These are phyloP conservation scores for Diaporthe ilicicola DNA, from an alignment of 2,329 filamentous ascomycete genomes.

Conservation along the genomic window DNA sequence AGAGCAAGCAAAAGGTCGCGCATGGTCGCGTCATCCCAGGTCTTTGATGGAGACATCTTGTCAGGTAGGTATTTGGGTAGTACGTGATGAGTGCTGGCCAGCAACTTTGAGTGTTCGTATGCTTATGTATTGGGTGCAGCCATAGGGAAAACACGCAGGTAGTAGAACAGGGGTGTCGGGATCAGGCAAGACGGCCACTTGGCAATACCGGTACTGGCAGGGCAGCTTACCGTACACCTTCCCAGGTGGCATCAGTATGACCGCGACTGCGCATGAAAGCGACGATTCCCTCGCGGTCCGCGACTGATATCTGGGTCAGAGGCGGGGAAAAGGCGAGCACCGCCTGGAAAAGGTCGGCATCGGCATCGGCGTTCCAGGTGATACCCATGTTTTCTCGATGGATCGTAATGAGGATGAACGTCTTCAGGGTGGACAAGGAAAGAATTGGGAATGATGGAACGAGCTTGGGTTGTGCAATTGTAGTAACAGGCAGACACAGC, in stretches of 20 bases:
- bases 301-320: neutral
- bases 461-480: neutral
- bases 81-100: too few relatives aligned
- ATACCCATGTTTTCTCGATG: slow-evolving; percentile 38
- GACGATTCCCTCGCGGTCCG: slow-evolving; percentile 34
- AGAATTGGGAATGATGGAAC: neutral
- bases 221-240: slow-evolving; percentile 37
- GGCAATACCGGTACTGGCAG: neutral
- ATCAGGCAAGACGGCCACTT: neutral
- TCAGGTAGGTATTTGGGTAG: neutral
- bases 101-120: too few relatives aligned
- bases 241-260: slow-evolving; percentile 36
- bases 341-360: slow-evolving; percentile 40
- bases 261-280: slow-evolving; percentile 34
- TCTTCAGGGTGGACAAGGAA: too few relatives aligned
- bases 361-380: slow-evolving; percentile 41
- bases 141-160: neutral
- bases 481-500: slow-evolving; percentile 3
- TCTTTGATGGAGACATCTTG: neutral
- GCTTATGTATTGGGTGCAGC: neutral
- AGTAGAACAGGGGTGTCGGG: neutral
- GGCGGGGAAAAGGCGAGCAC: slow-evolving; percentile 33
- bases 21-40: neutral
- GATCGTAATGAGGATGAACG: neutral
- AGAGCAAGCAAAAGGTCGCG: neutral